Base-by-base conservation (phyloP, 352 stramenopile genomes). In the Phytophthora tubulina region DNA sequence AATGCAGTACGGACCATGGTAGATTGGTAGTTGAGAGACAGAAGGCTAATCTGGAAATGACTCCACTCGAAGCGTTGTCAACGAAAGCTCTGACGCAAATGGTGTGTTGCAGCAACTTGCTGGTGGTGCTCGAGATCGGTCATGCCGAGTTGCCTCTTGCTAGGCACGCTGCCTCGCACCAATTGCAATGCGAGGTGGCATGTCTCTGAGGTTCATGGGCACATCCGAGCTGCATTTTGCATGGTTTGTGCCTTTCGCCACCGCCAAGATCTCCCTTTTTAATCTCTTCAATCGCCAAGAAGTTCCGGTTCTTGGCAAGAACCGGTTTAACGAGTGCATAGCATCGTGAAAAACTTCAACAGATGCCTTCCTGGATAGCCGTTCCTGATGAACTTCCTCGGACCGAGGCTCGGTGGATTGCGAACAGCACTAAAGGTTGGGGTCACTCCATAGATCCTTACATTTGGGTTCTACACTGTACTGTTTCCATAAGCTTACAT, bases 61-160 rank as follows among this genome's bases (percentile, higher is more conserved):
- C 65, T n/a, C 5, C 4, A 6, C 48, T 33, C 48, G 15, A 45
- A n/a, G n/a, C 36, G 4, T 38, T 54, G 48, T 87, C 51, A 42
- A 33, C 72, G 33, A 90, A 51, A 38, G 88, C 61, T n/a, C 84
- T 73, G 41, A 75, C 88, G 74, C 76, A 81, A 14, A n/a, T 32
- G 44, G 13, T 39, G 13, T n/a, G 51, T 45, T 58, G 33, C 33
- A 46, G 51, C 30, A 53, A 9, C 10, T 76, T 51, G 7, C 48
- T 64, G 32, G 46, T 63, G 54, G 69, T 72, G 58, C 80, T 73
- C 2, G 36, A 33, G 46, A 56, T 17, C 33, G 33, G 35, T 35
- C 45, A 31, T 39, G 14, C 17, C 45, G 35, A 54, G 21, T 21
- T 31, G 21, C 45, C 36, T 27, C 36, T 14, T 13, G 13, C 17